Evolutionary conservation across 257 asterid genomes (phyloP).

Genomic region (Fraxinus anomala): DNA sequence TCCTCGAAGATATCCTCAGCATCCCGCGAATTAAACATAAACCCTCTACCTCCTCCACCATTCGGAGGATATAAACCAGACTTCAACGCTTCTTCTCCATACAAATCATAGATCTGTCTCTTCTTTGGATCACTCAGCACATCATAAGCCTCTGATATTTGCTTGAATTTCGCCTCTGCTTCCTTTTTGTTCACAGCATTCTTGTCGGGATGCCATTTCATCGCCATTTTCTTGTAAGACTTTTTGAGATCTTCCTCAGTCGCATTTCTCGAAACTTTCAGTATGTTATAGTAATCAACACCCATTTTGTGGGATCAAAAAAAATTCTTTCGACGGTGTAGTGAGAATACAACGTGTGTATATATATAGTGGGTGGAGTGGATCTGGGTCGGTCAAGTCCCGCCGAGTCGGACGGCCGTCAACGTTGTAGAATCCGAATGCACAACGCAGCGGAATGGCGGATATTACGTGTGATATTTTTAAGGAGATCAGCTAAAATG

Average conservation of each 20-base stretch:
- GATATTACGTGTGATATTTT: constrained; percentile 42
- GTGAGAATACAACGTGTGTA: constrained; percentile 8
- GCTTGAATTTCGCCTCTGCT: constrained; percentile 95
- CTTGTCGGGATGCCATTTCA: constrained; percentile 99
- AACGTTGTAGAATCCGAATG: constrained; percentile 34
- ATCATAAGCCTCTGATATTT: constrained; percentile 92
- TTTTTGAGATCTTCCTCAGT: constrained; percentile 81
- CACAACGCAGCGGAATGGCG: constrained; percentile 48
- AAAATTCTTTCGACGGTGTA: neutral
- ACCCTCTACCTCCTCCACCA: constrained; percentile 37
- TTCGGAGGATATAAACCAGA: constrained; percentile 39
- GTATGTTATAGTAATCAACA: constrained; percentile 72
- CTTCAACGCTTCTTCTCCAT: constrained; percentile 79
- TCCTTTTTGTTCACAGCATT: constrained; percentile 62
- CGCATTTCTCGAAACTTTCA: constrained; percentile 65
- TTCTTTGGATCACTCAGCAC: constrained; percentile 76
- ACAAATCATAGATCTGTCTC: constrained; percentile 91
- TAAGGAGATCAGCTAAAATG: constrained; percentile 33
- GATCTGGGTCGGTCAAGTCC: constrained; percentile 14
- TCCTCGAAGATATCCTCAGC: constrained; percentile 80
- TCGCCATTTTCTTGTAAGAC: constrained; percentile 81
- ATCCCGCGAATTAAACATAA: constrained; percentile 54
- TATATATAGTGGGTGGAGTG: constrained; percentile 4
- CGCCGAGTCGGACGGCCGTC: constrained; percentile 45
- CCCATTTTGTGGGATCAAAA: constrained; percentile 40